phyloP scores from a whole-genome alignment of 2,329 filamentous ascomycete species.

The Aspergillus niger region DNA sequence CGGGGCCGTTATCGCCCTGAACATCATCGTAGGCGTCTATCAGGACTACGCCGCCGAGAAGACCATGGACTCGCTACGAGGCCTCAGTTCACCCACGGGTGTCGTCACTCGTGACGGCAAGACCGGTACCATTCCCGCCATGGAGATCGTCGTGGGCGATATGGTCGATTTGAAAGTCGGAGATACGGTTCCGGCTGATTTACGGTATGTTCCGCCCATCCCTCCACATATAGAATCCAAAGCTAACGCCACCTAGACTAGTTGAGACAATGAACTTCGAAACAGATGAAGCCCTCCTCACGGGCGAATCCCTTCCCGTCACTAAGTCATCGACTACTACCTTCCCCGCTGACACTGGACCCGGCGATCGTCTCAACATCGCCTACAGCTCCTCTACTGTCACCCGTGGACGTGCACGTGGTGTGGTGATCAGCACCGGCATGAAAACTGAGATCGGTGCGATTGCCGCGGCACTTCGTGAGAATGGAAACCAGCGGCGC shows the following conservation, averaged over 20 bases:
- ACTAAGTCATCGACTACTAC: conserved; percentile 51
- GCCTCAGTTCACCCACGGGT: conserved; percentile 60
- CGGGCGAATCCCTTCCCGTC: conserved; percentile 64
- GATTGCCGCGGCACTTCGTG: conserved; percentile 65
- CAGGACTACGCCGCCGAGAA: conserved; percentile 65
- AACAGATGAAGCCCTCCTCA: conserved; percentile 68
- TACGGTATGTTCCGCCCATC: conserved; percentile 46
- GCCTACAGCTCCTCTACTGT: conserved; percentile 65
- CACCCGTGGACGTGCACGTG: conserved; percentile 61
- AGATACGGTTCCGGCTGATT: conserved; percentile 64
- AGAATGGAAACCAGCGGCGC: conserved; percentile 56
- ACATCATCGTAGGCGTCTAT: conserved; percentile 61
- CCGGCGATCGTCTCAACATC: conserved; percentile 63
- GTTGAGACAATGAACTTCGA: conserved; percentile 70
- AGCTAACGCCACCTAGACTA: conserved; percentile 31
- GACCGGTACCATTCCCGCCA: conserved; percentile 55
- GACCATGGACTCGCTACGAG: conserved; percentile 61
- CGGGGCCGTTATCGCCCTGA: conserved; percentile 59
- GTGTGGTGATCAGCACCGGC: conserved; percentile 62
- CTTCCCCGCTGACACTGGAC: conserved; percentile 56
- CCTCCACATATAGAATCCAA: conserved; percentile 29
- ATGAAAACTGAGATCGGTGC: conserved; percentile 67
- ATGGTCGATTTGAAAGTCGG: conserved; percentile 58
- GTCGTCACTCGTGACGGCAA: conserved; percentile 61
- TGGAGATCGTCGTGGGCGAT: conserved; percentile 65